Base-by-base conservation (phyloP, 2,329 filamentous ascomycete genomes). In the Pseudogymnoascus sp. region DNA sequence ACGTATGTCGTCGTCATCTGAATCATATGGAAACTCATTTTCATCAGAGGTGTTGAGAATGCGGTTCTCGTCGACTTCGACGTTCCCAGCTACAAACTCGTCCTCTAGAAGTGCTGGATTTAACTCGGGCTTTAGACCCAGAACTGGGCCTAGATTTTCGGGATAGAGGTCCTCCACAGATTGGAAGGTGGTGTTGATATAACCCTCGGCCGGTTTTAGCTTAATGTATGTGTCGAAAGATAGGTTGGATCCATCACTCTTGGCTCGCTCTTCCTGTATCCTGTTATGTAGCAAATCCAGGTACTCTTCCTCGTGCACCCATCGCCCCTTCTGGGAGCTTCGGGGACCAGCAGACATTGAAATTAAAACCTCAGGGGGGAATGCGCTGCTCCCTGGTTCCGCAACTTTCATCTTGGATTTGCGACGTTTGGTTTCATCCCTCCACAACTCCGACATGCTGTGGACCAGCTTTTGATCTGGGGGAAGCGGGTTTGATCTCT, bases 381-480 rank as follows among this genome's bases (percentile, higher is more conserved):
- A 96, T 0, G 91, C 89, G 64, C 83, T 93, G 68, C 84, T 90
- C 4, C 80, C 83, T 33, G 84, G 80, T 65, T 84, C 79, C 5
- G 75, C 75, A 53, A 87, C 77, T 1, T 84, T 82, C 82, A 93
- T 87, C 50, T 82, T 83, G 57, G 82, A 79, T 72, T 89, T 93
- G 33, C 92, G 83, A 47, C 92, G 83, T 62, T 85, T 85, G 0
- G 88, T 90, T 73, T 97, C 94, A 67, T 96, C 91, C 70, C 86
- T 86, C 94, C 94, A 99, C 2, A 99, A 75, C 0, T 90, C 89
- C 61, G 91, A 91, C 89, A 99, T 93, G 65, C 94, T 99, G 69
- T 90, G 86, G 4, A 99, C 92, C 9, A 96, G 80, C 70, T 95
- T 96, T 70, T 92, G 78, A 65, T 90, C 85, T 0, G 80, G 73